Base-by-base conservation (phyloP, 1,284 basidiomycete genomes). In the Afroboletus lepidellus region DNA sequence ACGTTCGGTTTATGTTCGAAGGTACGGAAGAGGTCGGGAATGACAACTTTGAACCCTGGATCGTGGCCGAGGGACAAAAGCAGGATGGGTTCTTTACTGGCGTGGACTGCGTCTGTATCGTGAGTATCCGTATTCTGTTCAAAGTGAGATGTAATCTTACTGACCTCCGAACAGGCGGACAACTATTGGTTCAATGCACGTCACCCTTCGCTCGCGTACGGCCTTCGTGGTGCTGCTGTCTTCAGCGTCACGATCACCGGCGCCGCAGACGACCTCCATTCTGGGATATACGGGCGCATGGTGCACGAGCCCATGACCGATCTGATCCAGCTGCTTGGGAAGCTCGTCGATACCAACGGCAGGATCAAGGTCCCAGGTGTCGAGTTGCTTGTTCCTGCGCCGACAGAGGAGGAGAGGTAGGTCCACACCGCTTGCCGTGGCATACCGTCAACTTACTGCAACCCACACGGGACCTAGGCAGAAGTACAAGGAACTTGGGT, bases 91-190 rank as follows among this genome's bases (percentile, higher is more conserved):
- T 87, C 79, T 95, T 98, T 69, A 77, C 84, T 37, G 92, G 87
- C 23, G 87, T 94, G 21, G 93, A 96, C 69, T 92, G 88, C 57
- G 88, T 94, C 56, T 98, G 95, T 76, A 98, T 98, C 61, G 89
- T 91, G 60, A 63, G 87, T 73, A 21, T 49, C 27, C 16, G 7
- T n/a, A 37, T n/a, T 32, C 13, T 32, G 2, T 20, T 7, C 7
- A 16, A 30, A 2, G 23, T 48, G 43, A 34, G 13, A 5, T 37
- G 2, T 48, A n/a, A n/a, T n/a, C n/a, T n/a, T n/a, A n/a, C n/a
- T 15, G 29, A 23, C 13, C 29, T 18, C n/a, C 3, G 15, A 45
- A n/a, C 54, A 88, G 85, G 88, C 86, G 16, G 87, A 90, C 64
- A 89, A 90, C 70, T 89, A 90, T 69, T 90, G 87, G 87, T 73